Evolutionary conservation across 192 early-diverging fungal species (phyloP).

Genomic region (Umbelopsis vinacea): DNA sequence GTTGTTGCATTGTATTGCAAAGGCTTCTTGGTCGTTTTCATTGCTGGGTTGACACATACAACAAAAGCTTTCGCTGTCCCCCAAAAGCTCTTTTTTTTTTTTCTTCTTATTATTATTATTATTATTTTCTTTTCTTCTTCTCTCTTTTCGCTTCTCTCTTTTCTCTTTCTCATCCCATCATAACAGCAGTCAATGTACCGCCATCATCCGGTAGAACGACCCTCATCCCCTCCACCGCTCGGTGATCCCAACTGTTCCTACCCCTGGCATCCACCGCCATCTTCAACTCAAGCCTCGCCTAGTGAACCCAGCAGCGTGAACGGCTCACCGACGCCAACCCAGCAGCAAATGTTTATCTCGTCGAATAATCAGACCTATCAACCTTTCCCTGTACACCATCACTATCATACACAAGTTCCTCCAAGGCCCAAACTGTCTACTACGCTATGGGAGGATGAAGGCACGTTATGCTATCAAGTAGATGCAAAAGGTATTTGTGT

Average conservation of each 20-base stretch:
- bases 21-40: background rate
- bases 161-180: background rate
- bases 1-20: too few species aligned
- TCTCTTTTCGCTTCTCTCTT: background rate
- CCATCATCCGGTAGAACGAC: conserved; percentile 23
- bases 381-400: conserved; percentile 10
- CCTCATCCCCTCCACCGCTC: conserved; percentile 20
- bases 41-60: too few species aligned
- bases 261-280: conserved; percentile 17
- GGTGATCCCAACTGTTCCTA: conserved; percentile 16
- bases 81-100: background rate
- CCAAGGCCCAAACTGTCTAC: conserved; percentile 47
- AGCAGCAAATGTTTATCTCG: conserved; percentile 20
- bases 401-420: conserved; percentile 10
- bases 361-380: background rate
- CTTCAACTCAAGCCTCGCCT: conserved; percentile 9
- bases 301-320: conserved; percentile 19
- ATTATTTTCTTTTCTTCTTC: background rate
- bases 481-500: conserved; percentile 66
- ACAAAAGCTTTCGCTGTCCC: background rate
- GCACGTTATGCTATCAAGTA: conserved; percentile 68
- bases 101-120: conserved; percentile 5
- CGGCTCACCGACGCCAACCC: conserved; percentile 15
- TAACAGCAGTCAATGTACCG: conserved; percentile 15
- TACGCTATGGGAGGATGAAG: conserved; percentile 71